Base-by-base conservation (phyloP, 345 rosid species). In the Eucalyptus brandiana region DNA sequence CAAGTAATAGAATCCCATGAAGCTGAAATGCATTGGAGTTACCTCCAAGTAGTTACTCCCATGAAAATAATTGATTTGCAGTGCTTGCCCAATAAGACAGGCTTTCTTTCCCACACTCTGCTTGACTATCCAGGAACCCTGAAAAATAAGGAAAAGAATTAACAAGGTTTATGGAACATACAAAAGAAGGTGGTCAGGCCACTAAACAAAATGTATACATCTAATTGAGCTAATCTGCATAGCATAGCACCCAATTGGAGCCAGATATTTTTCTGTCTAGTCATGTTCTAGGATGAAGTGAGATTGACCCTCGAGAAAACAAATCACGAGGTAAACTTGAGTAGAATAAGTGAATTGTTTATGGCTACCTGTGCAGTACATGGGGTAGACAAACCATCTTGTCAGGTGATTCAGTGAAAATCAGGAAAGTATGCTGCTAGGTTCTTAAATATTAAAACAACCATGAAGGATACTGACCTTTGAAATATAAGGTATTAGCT, bases 101-200 rank as follows among this genome's bases (percentile, higher is more conserved):
- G 99, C 98, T 93, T 96, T 97, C 93, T 96, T 97, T 88, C 99
- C 99, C 7, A 97, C 99, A 90, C 99, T 97, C 90, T 96, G 99
- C 93, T 96, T 97, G 49, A 97, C 99, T 93, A 96, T 96, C 99
- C 99, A 97, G 11, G 99, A 97, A 56, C 99, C 99, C 99, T 97
- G 94, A 87, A 65, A 83, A 92, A 92, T 50, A 65, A 69, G 47
- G 32, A 87, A 44, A 80, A 40, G 2, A 37, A 88, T 37, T 58
- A 19, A 69, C 48, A 88, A 40, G 21, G 81, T 34, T 69, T 18
- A 91, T 45, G 44, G 58, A 86, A 86, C 87, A n/a, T 50, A 48
- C 28, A 86, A 86, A 50, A 86, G 42, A 86, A 86, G 58, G 14
- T n/a, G 62, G 60, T 86, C 81, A 18, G 3, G 81, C 81, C 81